Percentiles rank a stretch among this genome's conserved stretches.
These are phyloP conservation scores for Spathaspora sp. DNA, from an alignment of 805 yeast species.

Conservation along the genomic window DNA sequence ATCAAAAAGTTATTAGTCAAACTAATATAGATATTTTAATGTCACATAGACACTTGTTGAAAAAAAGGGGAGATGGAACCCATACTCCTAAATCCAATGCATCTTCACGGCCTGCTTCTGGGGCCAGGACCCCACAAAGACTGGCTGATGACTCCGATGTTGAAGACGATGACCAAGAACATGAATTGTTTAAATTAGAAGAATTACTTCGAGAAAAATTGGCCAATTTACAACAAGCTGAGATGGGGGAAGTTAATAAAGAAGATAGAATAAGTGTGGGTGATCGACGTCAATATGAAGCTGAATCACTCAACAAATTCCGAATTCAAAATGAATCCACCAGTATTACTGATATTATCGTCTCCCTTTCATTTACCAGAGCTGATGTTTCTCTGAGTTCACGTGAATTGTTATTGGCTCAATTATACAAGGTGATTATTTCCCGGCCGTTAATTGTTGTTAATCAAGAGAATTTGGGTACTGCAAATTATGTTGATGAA, in stretches of 20 bases:
- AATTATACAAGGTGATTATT: constrained; percentile 45
- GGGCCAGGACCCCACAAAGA: constrained; percentile 30
- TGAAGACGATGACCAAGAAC: constrained; percentile 32
- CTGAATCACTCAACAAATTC: constrained; percentile 26
- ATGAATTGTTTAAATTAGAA: constrained; percentile 29
- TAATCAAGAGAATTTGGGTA: constrained; percentile 35
- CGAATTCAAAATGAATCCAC: constrained; percentile 33
- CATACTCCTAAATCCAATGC: constrained; percentile 17
- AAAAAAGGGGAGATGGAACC: constrained; percentile 11
- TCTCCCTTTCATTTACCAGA: constrained; percentile 38
- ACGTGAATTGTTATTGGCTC: constrained; percentile 48
- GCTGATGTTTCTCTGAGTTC: constrained; percentile 44
- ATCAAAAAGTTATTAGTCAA: not conserved
- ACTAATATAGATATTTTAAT: not conserved
- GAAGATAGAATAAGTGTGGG: constrained; percentile 9
- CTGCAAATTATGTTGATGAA: constrained; percentile 35
- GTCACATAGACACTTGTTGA: constrained; percentile 8
- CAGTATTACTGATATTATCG: constrained; percentile 43
- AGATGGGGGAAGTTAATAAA: constrained; percentile 8
- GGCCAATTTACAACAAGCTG: constrained; percentile 25
- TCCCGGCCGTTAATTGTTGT: constrained; percentile 34
- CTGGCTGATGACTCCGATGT: constrained; percentile 20
- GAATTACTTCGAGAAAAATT: constrained; percentile 29
- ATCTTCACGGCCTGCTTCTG: constrained; percentile 28
- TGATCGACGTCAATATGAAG: constrained; percentile 14